Evolutionary conservation across 352 stramenopile species (phyloP).

Genomic region (Phytopythium delawarense): DNA sequence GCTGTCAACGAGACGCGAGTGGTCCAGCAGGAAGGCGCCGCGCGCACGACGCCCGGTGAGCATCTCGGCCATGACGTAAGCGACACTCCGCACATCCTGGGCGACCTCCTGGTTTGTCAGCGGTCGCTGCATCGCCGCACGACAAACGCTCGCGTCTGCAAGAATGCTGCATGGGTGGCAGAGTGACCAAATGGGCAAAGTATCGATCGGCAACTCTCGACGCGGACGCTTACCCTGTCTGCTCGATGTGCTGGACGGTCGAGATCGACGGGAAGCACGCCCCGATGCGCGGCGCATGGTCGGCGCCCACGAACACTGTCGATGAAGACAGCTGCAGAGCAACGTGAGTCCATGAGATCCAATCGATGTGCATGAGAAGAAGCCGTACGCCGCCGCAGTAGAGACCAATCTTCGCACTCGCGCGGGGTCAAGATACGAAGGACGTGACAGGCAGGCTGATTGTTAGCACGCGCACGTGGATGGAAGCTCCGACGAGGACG

Average conservation of each 20-base stretch:
- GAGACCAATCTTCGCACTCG: neutral
- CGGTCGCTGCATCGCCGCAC: conserved; percentile 20
- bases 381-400: neutral
- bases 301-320: conserved; percentile 34
- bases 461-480: neutral
- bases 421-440: neutral
- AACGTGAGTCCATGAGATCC: neutral
- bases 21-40: conserved; percentile 25
- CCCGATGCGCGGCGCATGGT: conserved; percentile 25
- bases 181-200: neutral
- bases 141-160: conserved; percentile 21
- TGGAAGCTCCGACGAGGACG: neutral
- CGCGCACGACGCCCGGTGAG: conserved; percentile 40
- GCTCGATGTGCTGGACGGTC: conserved; percentile 15
- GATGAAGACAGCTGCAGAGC: conserved; percentile 33
- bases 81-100: conserved; percentile 49
- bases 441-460: neutral
- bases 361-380: neutral
- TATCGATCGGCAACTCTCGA: neutral
- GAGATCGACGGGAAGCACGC: conserved; percentile 36
- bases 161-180: conserved; percentile 19
- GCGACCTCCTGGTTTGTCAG: conserved; percentile 3
- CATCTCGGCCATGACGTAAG: conserved; percentile 59
- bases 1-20: conserved; percentile 20
- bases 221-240: neutral